Evolutionary conservation across 345 rosid species (phyloP).

Genomic region (Eutrema japonicum): DNA sequence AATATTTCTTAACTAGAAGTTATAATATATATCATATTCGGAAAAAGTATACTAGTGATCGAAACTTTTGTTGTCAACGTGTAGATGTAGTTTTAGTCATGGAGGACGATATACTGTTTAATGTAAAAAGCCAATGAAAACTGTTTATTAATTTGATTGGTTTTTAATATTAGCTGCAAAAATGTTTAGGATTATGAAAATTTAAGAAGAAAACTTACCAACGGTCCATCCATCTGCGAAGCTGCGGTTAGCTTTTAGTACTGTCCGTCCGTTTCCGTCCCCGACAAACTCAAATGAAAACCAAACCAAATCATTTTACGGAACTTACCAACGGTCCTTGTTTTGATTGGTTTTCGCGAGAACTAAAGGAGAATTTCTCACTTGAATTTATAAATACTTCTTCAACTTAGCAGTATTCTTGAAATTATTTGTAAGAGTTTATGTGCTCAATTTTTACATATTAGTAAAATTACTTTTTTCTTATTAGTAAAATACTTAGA

Average conservation of each 20-base stretch:
- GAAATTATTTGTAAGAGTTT: neutral
- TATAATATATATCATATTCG: neutral
- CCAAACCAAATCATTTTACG: too few relatives aligned
- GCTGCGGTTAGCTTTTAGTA: constrained; percentile 63
- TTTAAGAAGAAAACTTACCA: constrained; percentile 53
- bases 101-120: neutral
- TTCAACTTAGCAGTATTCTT: neutral
- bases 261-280: too few relatives aligned
- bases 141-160: neutral
- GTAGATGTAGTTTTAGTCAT: too few relatives aligned
- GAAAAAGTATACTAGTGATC: neutral
- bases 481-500: too few relatives aligned
- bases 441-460: neutral
- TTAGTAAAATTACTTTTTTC: too few relatives aligned
- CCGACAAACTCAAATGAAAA: too few relatives aligned
- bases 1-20: neutral
- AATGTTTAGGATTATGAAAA: neutral
- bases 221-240: constrained; percentile 75
- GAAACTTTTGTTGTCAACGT: too few relatives aligned
- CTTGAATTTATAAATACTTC: neutral
- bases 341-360: too few relatives aligned
- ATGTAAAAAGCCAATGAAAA: neutral
- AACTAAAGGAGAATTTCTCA: neutral
- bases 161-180: neutral
- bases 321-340: too few relatives aligned